Conservation (phyloP, 2,329 filamentous ascomycete species). For the Aspergillus tanneri region DNA sequence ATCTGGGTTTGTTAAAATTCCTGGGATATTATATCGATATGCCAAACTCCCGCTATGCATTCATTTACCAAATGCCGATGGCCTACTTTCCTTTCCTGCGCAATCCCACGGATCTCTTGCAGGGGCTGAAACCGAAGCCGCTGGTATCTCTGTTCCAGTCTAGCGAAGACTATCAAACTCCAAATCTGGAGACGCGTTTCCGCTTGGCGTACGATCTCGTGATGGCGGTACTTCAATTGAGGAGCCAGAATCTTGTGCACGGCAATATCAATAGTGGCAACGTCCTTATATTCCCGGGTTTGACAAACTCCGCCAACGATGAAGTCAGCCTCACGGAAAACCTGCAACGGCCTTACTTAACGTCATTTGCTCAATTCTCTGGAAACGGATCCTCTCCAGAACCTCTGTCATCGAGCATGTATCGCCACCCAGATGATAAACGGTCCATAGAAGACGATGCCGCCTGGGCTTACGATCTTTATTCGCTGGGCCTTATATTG, state of each 20-base stretch:
- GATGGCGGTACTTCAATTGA: conserved; percentile 56
- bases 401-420: conserved; percentile 55
- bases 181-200: conserved; percentile 63
- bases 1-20: conserved; percentile 45
- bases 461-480: conserved; percentile 55
- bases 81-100: conserved; percentile 45
- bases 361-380: conserved; percentile 61
- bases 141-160: conserved; percentile 45
- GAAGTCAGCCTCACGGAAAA: conserved; percentile 42
- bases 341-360: conserved; percentile 57
- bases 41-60: conserved; percentile 56
- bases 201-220: conserved; percentile 60
- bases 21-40: conserved; percentile 58
- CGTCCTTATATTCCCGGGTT: conserved; percentile 55
- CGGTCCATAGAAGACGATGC: conserved; percentile 39
- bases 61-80: conserved; percentile 60
- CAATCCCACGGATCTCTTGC: conserved; percentile 40
- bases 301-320: conserved; percentile 33
- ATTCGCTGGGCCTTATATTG: conserved; percentile 61
- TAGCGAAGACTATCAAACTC: conserved; percentile 45
- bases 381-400: conserved; percentile 48
- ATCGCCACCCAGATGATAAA: conserved; percentile 57
- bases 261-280: conserved; percentile 66
- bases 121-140: conserved; percentile 40
- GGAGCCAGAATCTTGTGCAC: conserved; percentile 58